Percentiles rank a stretch among this genome's conserved stretches.
Conservation (phyloP, 805 yeast genomes). For the Ogataea minuta region DNA sequence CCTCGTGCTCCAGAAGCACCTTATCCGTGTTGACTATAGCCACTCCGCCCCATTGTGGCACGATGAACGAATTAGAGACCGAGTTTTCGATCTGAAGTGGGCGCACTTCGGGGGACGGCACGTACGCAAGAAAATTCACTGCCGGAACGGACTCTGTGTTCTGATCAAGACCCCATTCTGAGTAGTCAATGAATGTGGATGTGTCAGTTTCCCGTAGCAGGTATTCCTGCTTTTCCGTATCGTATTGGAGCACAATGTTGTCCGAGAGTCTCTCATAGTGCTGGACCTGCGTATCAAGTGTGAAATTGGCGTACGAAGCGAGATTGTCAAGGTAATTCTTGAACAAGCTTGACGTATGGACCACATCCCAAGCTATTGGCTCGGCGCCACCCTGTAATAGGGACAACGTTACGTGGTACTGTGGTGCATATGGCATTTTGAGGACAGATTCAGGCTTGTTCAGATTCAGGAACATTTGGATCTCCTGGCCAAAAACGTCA, state of each 20-base stretch:
- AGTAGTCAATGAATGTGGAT: constrained; percentile 76
- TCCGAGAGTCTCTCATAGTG: constrained; percentile 52
- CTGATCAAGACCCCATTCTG: constrained; percentile 71
- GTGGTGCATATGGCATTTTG: constrained; percentile 58
- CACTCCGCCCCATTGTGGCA: constrained; percentile 93
- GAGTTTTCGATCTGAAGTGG: constrained; percentile 50
- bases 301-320: constrained; percentile 60
- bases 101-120: constrained; percentile 49
- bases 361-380: constrained; percentile 74
- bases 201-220: constrained; percentile 51
- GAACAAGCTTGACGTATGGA: constrained; percentile 48
- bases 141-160: constrained; percentile 56
- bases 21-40: constrained; percentile 43
- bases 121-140: constrained; percentile 66
- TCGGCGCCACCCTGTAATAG: constrained; percentile 68
- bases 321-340: constrained; percentile 54
- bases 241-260: constrained; percentile 26
- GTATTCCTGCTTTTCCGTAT: constrained; percentile 26
- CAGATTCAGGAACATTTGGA: constrained; percentile 30
- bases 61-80: constrained; percentile 57
- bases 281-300: constrained; percentile 76
- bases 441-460: constrained; percentile 30
- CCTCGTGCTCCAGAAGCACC: constrained; percentile 37
- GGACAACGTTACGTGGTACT: constrained; percentile 73
- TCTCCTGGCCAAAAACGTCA: constrained; percentile 40